Percentiles rank a stretch among this genome's conserved stretches.
These are phyloP conservation scores for Emmonsia crescens DNA, from an alignment of 2,329 filamentous ascomycete species.

Conservation along the genomic window DNA sequence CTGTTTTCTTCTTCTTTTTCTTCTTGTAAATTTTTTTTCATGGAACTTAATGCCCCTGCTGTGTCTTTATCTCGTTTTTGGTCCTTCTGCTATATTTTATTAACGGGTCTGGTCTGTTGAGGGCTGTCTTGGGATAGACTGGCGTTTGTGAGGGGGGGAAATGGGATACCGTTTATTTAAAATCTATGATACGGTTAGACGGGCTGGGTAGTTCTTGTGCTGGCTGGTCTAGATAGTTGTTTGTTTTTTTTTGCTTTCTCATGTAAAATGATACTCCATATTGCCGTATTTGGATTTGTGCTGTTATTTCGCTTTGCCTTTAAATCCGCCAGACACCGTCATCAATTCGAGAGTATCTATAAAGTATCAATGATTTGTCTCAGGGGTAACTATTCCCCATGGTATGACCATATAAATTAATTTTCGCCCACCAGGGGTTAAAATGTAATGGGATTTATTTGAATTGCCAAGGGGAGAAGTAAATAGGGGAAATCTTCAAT, in stretches of 20 bases:
- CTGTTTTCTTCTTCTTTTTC: not conserved
- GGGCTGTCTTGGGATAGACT: not conserved
- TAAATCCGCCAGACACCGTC: not conserved
- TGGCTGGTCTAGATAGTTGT: not conserved
- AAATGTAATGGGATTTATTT: too few species aligned
- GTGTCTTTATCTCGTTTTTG: not conserved
- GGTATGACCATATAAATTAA: not conserved
- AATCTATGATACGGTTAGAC: not conserved
- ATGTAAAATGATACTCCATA: not conserved
- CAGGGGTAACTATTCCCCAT: not conserved
- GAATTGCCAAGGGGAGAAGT: not conserved
- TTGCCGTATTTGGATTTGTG: constrained; percentile 6
- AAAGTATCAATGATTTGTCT: constrained; percentile 14
- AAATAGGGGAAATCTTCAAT: not conserved
- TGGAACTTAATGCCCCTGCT: not conserved
- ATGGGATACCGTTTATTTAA: not conserved
- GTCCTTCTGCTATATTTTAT: not conserved
- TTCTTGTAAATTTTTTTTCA: not conserved
- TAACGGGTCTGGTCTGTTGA: not conserved
- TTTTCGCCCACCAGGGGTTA: not conserved
- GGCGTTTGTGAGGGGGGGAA: not conserved
- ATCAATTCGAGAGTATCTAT: constrained; percentile 15
- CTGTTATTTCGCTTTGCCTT: not conserved
- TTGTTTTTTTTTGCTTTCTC: not conserved
- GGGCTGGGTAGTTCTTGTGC: not conserved